A percentile compares a stretch with the other conserved stretches of the same genome.
These are phyloP conservation scores for Penicillium sp. DNA, from an alignment of 2,329 filamentous ascomycete genomes.

Conservation along the genomic window DNA sequence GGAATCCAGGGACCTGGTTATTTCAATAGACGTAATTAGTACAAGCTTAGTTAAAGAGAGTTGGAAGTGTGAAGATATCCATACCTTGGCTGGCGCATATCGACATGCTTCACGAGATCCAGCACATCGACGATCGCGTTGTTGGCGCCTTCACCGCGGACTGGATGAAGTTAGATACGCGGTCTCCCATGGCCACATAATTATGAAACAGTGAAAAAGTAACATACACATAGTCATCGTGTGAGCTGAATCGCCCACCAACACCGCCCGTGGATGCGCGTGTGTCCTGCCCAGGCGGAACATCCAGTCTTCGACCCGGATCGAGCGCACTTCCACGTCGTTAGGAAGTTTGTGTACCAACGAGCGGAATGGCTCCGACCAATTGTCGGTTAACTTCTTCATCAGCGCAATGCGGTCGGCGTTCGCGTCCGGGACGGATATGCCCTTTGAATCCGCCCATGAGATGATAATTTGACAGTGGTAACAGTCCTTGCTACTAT, in stretches of 20 bases:
- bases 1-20: conserved; percentile 11
- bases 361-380: conserved; percentile 51
- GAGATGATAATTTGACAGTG: conserved; percentile 53
- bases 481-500: conserved; percentile 39
- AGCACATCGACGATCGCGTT: conserved; percentile 55
- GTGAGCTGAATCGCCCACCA: conserved; percentile 58
- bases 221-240: conserved; percentile 60
- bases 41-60: background rate
- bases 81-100: conserved; percentile 17
- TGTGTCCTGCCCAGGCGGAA: conserved; percentile 35
- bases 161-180: conserved; percentile 31
- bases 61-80: background rate
- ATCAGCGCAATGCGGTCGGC: conserved; percentile 45
- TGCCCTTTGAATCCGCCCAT: conserved; percentile 45
- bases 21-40: background rate
- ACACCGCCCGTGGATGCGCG: conserved; percentile 41
- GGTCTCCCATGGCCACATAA: background rate
- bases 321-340: conserved; percentile 44
- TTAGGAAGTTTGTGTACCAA: conserved; percentile 44
- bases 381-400: conserved; percentile 45
- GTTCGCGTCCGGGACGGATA: conserved; percentile 44
- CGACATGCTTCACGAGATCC: conserved; percentile 41
- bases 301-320: conserved; percentile 52
- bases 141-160: conserved; percentile 58
- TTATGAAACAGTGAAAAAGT: background rate